Conservation (phyloP, 1,284 basidiomycete species). For the Pseudozyma sp. region DNA sequence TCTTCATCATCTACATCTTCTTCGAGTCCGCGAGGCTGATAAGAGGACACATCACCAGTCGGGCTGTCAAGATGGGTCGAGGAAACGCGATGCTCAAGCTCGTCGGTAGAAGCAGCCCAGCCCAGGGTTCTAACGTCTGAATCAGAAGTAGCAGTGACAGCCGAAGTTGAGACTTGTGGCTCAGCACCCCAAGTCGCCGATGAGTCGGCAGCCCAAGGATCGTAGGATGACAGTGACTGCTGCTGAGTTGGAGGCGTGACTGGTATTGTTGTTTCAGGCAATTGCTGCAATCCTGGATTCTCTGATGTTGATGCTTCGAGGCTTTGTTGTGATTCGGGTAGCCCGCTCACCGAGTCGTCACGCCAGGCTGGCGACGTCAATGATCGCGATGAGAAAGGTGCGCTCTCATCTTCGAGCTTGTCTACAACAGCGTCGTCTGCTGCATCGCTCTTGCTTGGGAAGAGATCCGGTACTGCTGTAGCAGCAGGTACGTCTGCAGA, state of each 20-base stretch:
- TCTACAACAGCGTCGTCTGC: not conserved
- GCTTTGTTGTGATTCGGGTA: not conserved
- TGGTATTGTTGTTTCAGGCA: not conserved
- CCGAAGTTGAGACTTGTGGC: not conserved
- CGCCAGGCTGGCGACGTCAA: not conserved
- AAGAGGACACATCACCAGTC: too few relatives aligned
- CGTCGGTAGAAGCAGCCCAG: conserved; percentile 8
- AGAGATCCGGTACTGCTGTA: not conserved
- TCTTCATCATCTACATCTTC: not conserved
- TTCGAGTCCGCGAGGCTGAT: not conserved
- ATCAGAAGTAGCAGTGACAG: not conserved
- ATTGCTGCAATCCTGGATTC: not conserved
- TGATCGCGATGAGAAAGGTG: not conserved
- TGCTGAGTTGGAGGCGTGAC: conserved; percentile 2
- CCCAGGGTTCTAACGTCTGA: conserved; percentile 1
- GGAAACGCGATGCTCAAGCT: conserved; percentile 9
- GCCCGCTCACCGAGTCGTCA: not conserved
- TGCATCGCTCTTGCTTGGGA: not conserved
- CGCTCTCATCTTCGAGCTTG: not conserved
- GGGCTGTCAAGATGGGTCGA: conserved; percentile 1
- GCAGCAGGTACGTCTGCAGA: conserved; percentile 13
- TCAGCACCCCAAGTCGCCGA: conserved; percentile 17
- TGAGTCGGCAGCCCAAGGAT: conserved; percentile 28
- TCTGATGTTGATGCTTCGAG: not conserved
- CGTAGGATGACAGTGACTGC: conserved; percentile 20